Conservation (phyloP, 345 rosid species). For the Populus davidiana region DNA sequence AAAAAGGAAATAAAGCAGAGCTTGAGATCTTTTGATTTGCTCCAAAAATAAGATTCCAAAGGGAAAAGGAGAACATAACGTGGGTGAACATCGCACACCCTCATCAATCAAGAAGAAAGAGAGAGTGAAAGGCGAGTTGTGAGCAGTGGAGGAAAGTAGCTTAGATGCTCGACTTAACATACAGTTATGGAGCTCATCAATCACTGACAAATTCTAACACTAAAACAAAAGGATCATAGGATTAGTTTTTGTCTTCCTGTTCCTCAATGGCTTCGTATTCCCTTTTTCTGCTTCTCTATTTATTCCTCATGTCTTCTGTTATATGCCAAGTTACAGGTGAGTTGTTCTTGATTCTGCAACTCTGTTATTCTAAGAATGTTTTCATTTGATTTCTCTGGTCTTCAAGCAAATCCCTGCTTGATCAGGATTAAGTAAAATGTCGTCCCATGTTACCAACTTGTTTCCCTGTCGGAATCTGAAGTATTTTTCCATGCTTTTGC, state of each 20-base stretch:
- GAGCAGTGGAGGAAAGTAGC: neutral
- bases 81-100: conserved; percentile 31
- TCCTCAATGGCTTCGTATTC: conserved; percentile 56
- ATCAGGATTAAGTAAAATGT: too few relatives aligned
- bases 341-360: conserved; percentile 1
- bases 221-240: neutral
- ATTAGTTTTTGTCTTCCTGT: conserved; percentile 11
- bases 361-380: neutral
- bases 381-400: neutral
- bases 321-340: conserved; percentile 31
- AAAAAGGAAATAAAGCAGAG: conserved; percentile 11
- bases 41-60: conserved; percentile 43
- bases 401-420: too few relatives aligned
- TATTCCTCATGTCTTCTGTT: conserved; percentile 27
- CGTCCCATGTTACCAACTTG: neutral
- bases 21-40: conserved; percentile 18
- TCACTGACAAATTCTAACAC: conserved; percentile 10
- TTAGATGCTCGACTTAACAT: conserved; percentile 22
- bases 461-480: neutral
- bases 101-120: conserved; percentile 15
- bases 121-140: conserved; percentile 12
- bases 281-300: conserved; percentile 32
- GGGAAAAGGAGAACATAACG: conserved; percentile 16
- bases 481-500: neutral
- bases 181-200: neutral